These are phyloP conservation scores for Plectosphaerella cucumerina DNA, from an alignment of 2,329 filamentous ascomycete species.

Conservation along the genomic window DNA sequence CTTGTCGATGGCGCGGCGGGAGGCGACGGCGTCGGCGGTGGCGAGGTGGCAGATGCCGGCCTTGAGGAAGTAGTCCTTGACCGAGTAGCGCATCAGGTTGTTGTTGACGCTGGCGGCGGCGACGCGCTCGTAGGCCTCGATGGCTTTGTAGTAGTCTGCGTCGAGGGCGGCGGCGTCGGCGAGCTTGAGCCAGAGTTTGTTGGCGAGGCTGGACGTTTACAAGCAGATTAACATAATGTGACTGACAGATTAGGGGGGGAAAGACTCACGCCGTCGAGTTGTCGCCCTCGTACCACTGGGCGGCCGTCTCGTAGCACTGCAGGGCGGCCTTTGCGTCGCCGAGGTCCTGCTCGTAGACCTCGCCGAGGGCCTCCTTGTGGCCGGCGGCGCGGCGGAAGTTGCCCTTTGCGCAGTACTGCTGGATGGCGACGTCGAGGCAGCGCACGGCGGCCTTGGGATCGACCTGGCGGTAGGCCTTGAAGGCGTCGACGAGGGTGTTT, in stretches of 20 bases:
- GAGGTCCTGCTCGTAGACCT: conserved; percentile 79
- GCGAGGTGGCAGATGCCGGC: conserved; percentile 86
- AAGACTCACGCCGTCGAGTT: conserved; percentile 73
- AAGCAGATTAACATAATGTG: too few species aligned
- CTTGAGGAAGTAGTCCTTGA: conserved; percentile 95
- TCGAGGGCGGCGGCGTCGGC: conserved; percentile 82
- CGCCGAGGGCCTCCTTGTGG: conserved; percentile 83
- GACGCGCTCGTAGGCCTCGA: conserved; percentile 79
- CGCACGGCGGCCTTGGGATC: conserved; percentile 78
- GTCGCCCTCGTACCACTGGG: conserved; percentile 84
- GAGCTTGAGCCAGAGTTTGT: conserved; percentile 90
- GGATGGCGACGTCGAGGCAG: conserved; percentile 74
- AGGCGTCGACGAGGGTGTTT: conserved; percentile 83
- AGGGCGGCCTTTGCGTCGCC: conserved; percentile 75
- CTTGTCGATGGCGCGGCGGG: conserved; percentile 73
- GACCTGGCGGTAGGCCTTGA: conserved; percentile 88
- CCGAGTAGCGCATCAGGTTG: conserved; percentile 88
- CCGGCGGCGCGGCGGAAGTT: conserved; percentile 89
- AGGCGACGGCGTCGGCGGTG: conserved; percentile 68
- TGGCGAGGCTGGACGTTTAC: conserved; percentile 64
- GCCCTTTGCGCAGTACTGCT: conserved; percentile 82
- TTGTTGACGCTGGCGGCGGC: conserved; percentile 75
- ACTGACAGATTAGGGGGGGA: too few species aligned
- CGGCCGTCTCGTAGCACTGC: conserved; percentile 79
- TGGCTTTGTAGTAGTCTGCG: conserved; percentile 78